These are phyloP conservation scores for Apiospora marii DNA, from an alignment of 2,329 filamentous ascomycete genomes.

Conservation along the genomic window DNA sequence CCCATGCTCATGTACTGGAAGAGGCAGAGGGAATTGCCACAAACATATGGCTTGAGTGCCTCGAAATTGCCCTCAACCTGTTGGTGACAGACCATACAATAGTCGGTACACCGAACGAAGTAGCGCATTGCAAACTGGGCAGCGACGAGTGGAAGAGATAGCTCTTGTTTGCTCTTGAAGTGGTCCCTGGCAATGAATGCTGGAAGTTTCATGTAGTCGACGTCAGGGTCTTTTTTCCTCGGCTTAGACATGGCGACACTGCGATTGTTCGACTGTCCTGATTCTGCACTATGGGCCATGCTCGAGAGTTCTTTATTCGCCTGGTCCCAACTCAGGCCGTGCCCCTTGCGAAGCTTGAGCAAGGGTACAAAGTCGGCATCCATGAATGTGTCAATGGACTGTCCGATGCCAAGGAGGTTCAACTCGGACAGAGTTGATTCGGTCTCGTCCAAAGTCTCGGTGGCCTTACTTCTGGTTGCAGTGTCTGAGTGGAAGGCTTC, in stretches of 20 bases:
- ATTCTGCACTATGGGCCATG: background rate
- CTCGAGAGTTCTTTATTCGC: constrained; percentile 58
- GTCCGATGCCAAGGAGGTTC: constrained; percentile 73
- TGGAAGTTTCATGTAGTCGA: constrained; percentile 32
- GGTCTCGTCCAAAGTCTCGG: background rate
- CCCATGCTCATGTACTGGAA: constrained; percentile 91
- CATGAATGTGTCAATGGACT: constrained; percentile 73
- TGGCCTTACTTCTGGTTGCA: constrained; percentile 23
- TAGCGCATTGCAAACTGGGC: constrained; percentile 83
- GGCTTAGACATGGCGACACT: no score
- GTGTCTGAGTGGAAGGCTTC: constrained; percentile 54
- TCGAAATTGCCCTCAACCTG: constrained; percentile 70
- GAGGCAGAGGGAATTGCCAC: constrained; percentile 76
- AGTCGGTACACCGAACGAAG: constrained; percentile 82
- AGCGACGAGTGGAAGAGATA: constrained; percentile 62
- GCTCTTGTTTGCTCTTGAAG: constrained; percentile 39
- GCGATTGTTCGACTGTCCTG: background rate
- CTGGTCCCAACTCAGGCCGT: constrained; percentile 69
- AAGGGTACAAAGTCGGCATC: constrained; percentile 70
- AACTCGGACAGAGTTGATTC: constrained; percentile 44
- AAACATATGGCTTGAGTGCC: constrained; percentile 81
- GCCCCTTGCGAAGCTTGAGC: constrained; percentile 63
- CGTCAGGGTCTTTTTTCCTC: background rate
- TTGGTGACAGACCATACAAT: constrained; percentile 85
- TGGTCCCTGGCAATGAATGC: constrained; percentile 42